Percentiles rank a stretch among this genome's conserved stretches.
These are phyloP conservation scores for Boechera retrofracta DNA, from an alignment of 345 rosid genomes.

Conservation along the genomic window DNA sequence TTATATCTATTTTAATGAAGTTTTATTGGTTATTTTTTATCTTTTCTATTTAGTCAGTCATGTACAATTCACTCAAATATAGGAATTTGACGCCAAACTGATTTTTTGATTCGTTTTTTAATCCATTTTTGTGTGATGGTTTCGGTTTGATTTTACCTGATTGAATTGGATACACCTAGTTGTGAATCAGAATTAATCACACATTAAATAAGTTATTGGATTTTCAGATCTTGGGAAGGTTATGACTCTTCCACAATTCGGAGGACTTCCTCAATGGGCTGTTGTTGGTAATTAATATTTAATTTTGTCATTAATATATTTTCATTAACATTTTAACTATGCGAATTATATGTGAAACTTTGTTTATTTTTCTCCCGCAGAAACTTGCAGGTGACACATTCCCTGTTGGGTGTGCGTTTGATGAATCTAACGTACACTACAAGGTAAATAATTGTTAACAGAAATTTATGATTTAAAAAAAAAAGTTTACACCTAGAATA, in stretches of 20 bases:
- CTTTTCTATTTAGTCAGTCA: not conserved
- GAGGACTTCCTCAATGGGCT: constrained; percentile 67
- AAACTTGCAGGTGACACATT: constrained; percentile 62
- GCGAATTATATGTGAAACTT: not conserved
- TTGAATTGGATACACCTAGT: not conserved
- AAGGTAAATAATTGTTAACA: constrained; percentile 47
- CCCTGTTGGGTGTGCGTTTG: constrained; percentile 77
- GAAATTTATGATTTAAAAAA: not conserved
- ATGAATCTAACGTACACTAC: constrained; percentile 66
- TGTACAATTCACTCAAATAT: not conserved
- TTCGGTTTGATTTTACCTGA: not conserved
- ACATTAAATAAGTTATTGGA: not conserved
- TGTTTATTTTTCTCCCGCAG: not conserved
- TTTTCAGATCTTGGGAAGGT: constrained; percentile 69
- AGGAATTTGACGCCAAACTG: no score
- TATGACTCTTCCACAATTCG: constrained; percentile 57
- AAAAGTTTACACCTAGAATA: not conserved
- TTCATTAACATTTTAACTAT: not conserved
- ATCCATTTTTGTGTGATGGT: not conserved
- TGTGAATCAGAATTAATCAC: constrained; percentile 10
- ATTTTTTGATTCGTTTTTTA: no score
- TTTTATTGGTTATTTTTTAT: not conserved
- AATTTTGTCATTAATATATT: not conserved
- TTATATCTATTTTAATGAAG: not conserved
- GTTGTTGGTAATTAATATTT: constrained; percentile 51